Evolutionary conservation across 2,329 filamentous ascomycete species (phyloP), one percentile per base, ranked within the genome.

Genomic region (Rhynchosporium graminicola): DNA sequence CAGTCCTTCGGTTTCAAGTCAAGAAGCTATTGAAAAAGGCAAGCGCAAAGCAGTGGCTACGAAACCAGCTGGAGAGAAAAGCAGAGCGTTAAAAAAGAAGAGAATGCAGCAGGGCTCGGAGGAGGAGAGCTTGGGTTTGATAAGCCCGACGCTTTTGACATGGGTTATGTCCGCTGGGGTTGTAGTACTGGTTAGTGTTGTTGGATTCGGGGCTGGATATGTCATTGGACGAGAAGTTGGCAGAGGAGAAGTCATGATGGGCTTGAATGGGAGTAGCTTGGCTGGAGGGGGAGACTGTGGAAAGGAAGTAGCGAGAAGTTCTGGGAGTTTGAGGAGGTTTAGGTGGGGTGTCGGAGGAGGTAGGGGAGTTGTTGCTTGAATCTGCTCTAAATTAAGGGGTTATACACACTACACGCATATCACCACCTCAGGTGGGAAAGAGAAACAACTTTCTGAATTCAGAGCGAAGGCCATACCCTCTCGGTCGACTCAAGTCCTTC

Each of bases 161-260:
- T 88, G 86, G 74, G 84, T 87, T 5, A 80, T 89, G 59, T 85
- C 83, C 61, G 86, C 87, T 7, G 86, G 87, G 20, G 86, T 89
- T 0, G 83, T 89, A 1, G 85, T 89, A 8, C 78, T 90, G 10
- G 83, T 89, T 3, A 87, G 84, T 7, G 87, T 88, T 1, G 86
- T 89, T 40, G 86, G 86, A 2, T 89, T 90, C 67, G 85, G 87
- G 2, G 87, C 87, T 8, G 87, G 87, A 10, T 88, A 88, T 69
- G 86, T 88, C 29, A 85, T 88, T 63, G 87, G 87, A 4, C 79
- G 86, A 31, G 87, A 89, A 68, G 85, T 87, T 29, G 87, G 87
- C 3, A 80, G 83, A 40, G 83, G 87, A 67, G 86, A 89, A 70
- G 77, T 63, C 0, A 59, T 74, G 43, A 61, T 61, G 31, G 66